A percentile compares a stretch with the other conserved stretches of the same genome.
Conservation (phyloP, 2,329 filamentous ascomycete species). For the Diplodia scrobiculata region DNA sequence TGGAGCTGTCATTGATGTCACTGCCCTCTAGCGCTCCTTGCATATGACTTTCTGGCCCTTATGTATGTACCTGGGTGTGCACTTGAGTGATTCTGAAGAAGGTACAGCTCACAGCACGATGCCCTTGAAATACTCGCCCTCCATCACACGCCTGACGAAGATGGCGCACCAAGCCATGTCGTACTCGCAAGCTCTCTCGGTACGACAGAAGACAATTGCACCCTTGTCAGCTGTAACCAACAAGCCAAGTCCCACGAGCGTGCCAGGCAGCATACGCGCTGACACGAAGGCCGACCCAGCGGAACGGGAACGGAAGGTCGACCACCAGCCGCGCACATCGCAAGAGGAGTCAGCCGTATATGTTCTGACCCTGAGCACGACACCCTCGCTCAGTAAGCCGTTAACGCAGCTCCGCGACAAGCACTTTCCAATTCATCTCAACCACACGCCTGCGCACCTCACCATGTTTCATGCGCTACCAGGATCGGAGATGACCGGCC, state of each 20-base stretch:
- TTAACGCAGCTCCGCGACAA: slow-evolving; percentile 46
- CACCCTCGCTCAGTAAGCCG: slow-evolving; percentile 43
- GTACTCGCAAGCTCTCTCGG: slow-evolving; percentile 13
- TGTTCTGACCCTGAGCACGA: slow-evolving; percentile 49
- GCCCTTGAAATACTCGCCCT: background rate
- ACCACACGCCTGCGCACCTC: slow-evolving; percentile 49
- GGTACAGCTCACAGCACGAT: background rate
- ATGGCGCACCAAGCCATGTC: slow-evolving; percentile 9
- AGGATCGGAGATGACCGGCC: slow-evolving; percentile 42
- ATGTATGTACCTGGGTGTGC: slow-evolving; percentile 3
- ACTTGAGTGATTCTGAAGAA: background rate
- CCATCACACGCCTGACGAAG: background rate
- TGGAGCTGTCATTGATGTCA: slow-evolving; percentile 17
- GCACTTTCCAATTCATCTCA: slow-evolving; percentile 50
- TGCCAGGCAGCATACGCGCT: background rate
- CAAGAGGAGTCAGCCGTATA: slow-evolving; percentile 44
- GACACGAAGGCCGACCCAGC: background rate
- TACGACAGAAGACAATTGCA: slow-evolving; percentile 1
- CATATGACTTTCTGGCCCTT: background rate
- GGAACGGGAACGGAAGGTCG: slow-evolving; percentile 25
- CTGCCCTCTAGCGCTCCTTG: background rate
- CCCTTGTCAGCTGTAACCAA: background rate
- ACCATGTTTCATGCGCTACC: slow-evolving; percentile 53
- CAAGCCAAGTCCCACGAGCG: background rate
- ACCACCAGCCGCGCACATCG: slow-evolving; percentile 36